Percentiles rank a stretch among this genome's conserved stretches.
Evolutionary conservation across 768 basidiomycete species (phyloP).

Genomic region (Crucibulum laeve): DNA sequence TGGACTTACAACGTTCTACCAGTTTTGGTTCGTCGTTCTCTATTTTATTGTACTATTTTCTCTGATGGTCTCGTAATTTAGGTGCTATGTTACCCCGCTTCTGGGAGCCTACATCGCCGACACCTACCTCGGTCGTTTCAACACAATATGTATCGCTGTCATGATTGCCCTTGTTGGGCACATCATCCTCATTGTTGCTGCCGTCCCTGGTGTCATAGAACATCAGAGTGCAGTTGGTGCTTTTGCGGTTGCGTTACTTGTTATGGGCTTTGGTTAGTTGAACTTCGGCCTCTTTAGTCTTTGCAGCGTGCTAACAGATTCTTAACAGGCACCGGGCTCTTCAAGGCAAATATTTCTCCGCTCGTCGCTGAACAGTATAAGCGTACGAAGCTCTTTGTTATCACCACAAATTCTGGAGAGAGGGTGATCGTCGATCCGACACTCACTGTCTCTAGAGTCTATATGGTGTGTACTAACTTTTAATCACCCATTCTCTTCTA

Average conservation of each 20-base stretch:
- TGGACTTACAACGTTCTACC: conserved; percentile 67
- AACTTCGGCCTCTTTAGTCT: neutral
- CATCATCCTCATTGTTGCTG: conserved; percentile 58
- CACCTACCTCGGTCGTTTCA: conserved; percentile 67
- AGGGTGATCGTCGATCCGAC: conserved; percentile 72
- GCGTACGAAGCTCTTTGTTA: conserved; percentile 47
- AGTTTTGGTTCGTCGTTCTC: conserved; percentile 51
- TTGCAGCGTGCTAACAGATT: neutral
- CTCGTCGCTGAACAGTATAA: conserved; percentile 76
- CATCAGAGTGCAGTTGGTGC: conserved; percentile 42
- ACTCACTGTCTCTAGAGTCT: conserved; percentile 64
- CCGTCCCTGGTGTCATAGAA: conserved; percentile 63
- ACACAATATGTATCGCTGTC: conserved; percentile 63
- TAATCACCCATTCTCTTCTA: neutral
- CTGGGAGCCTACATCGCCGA: conserved; percentile 73
- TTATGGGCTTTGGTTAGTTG: conserved; percentile 37
- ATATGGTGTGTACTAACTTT: conserved; percentile 46
- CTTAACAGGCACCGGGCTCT: conserved; percentile 51
- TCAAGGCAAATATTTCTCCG: conserved; percentile 77
- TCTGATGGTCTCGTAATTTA: conserved; percentile 13
- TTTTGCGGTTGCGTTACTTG: conserved; percentile 55
- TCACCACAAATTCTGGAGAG: conserved; percentile 50
- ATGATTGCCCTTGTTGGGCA: conserved; percentile 59
- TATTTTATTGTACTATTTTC: neutral
- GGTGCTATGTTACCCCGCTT: conserved; percentile 65